A percentile compares a stretch with the other conserved stretches of the same genome.
Conservation (phyloP, 441 rosid genomes). For the Populus trichocarpa region DNA sequence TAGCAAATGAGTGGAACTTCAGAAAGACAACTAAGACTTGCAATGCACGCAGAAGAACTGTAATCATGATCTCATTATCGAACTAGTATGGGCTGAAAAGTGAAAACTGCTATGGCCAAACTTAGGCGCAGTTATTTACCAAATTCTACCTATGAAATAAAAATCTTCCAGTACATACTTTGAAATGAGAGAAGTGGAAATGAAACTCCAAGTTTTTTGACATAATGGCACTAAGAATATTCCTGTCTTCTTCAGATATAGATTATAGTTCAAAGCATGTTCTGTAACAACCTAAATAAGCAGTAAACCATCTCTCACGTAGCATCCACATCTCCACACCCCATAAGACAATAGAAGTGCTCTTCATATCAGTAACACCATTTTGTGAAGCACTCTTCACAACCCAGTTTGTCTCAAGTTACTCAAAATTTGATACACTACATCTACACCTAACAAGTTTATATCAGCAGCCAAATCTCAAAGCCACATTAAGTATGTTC, state of each 20-base stretch:
- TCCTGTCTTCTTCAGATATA: background rate
- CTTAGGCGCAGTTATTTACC: background rate
- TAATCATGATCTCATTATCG: background rate
- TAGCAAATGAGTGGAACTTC: background rate
- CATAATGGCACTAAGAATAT: background rate
- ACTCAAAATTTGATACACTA: background rate
- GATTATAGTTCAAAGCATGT: background rate
- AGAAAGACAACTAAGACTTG: background rate
- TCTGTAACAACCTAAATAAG: background rate
- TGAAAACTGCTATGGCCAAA: background rate
- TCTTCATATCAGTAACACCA: background rate
- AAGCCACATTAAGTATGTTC: background rate
- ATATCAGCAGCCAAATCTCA: constrained; percentile 3
- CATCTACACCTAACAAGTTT: background rate
- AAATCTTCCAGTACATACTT: background rate
- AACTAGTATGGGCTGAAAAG: background rate
- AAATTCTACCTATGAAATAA: background rate
- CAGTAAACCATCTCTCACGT: background rate
- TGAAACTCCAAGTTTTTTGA: background rate
- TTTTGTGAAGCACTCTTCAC: background rate
- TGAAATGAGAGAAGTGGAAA: background rate
- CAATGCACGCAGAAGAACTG: background rate
- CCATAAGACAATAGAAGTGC: background rate
- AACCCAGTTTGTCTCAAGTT: background rate
- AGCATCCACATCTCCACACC: background rate